phyloP scores from a whole-genome alignment of 306 rosid genomes.

The Calophaca sinica region DNA sequence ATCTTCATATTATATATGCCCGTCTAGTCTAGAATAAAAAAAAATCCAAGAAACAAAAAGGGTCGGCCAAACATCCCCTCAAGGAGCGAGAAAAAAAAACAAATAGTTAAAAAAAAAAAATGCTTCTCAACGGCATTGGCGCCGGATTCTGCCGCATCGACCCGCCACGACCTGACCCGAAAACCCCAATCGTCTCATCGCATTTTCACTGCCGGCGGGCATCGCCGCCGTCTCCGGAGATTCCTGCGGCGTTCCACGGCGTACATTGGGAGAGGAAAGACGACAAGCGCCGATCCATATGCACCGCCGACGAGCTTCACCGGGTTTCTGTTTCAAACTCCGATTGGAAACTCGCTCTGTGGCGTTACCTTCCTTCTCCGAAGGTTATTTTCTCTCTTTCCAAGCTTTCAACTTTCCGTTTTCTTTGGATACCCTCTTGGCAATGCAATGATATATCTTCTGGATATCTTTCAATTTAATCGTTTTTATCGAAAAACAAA shows the following conservation, averaged over 20 bases:
- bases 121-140: slow-evolving; percentile 48
- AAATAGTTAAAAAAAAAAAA: background rate
- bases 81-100: background rate
- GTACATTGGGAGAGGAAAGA: slow-evolving; percentile 44
- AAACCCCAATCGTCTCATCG: slow-evolving; percentile 25
- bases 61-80: background rate
- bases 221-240: background rate
- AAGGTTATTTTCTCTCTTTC: slow-evolving; percentile 48
- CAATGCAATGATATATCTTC: slow-evolving; percentile 27
- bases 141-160: slow-evolving; percentile 10
- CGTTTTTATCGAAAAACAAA: slow-evolving; percentile 21
- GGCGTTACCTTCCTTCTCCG: slow-evolving; percentile 89
- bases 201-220: background rate
- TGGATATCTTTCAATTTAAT: slow-evolving; percentile 33
- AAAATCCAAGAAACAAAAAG: background rate
- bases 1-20: background rate
- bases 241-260: slow-evolving; percentile 22
- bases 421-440: slow-evolving; percentile 34
- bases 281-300: slow-evolving; percentile 51
- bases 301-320: slow-evolving; percentile 91
- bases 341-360: slow-evolving; percentile 90
- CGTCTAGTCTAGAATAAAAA: background rate
- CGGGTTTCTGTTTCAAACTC: slow-evolving; percentile 70
- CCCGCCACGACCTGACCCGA: slow-evolving; percentile 54
- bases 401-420: slow-evolving; percentile 12